phyloP scores from a whole-genome alignment of 148 eudicot genomes.

The Arctostaphylos glauca region DNA sequence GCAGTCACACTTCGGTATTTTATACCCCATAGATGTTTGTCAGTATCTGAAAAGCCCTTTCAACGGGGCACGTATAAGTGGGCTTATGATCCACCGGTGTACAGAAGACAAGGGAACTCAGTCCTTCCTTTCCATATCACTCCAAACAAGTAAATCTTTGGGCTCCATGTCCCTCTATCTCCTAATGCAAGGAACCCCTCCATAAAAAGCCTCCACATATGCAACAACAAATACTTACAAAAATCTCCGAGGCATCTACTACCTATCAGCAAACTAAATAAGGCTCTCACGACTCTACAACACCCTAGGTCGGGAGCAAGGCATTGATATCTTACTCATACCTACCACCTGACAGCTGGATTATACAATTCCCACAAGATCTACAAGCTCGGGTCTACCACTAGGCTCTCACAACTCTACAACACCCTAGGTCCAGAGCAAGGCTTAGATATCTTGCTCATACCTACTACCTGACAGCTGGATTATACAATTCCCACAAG shows the following conservation, averaged over 20 bases:
- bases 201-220: neutral
- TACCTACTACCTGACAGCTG: neutral
- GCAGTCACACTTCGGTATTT: neutral
- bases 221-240: neutral
- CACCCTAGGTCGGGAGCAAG: neutral
- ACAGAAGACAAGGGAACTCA: neutral
- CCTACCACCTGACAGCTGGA: neutral
- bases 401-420: neutral
- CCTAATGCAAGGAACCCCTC: neutral
- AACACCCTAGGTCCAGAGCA: neutral
- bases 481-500: neutral
- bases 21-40: neutral
- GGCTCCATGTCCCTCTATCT: neutral
- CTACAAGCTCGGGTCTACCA: neutral
- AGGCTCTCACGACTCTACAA: neutral
- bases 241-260: neutral
- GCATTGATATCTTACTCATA: neutral
- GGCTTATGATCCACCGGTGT: neutral
- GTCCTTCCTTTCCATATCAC: neutral
- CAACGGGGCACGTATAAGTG: neutral
- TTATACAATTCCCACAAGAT: neutral
- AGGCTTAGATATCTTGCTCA: neutral
- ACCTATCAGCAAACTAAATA: neutral
- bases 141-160: neutral
- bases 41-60: neutral